Evolutionary conservation across 768 basidiomycete genomes (phyloP).

Genomic region (Collybia nuda): DNA sequence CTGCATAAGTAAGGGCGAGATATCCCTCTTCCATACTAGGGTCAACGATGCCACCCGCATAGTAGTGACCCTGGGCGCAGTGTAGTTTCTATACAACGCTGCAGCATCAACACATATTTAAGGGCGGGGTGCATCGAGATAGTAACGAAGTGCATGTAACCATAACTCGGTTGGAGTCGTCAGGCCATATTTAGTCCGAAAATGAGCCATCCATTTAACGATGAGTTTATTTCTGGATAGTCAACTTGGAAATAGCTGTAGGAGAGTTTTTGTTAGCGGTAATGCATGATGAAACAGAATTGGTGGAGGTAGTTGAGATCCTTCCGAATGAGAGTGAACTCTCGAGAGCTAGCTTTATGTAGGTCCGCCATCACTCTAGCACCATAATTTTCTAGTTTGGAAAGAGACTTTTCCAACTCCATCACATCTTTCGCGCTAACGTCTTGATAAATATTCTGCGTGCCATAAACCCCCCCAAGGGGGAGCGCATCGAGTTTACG

Average conservation of each 20-base stretch:
- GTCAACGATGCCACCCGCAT: constrained; percentile 10
- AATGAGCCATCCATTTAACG: constrained; percentile 12
- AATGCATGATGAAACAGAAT: constrained; percentile 30
- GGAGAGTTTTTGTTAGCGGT: constrained; percentile 14
- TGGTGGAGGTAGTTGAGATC: constrained; percentile 21
- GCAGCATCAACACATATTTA: neutral
- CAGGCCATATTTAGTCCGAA: neutral
- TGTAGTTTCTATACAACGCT: neutral
- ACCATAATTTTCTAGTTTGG: constrained; percentile 22
- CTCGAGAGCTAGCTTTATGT: constrained; percentile 6
- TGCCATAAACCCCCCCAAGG: constrained; percentile 16
- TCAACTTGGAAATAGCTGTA: constrained; percentile 19
- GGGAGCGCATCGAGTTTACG: constrained; percentile 8
- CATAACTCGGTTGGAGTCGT: neutral
- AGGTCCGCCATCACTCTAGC: constrained; percentile 11
- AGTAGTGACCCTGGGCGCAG: neutral
- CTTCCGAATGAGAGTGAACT: constrained; percentile 13
- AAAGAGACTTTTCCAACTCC: constrained; percentile 23
- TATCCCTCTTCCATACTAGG: constrained; percentile 2
- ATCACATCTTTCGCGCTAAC: constrained; percentile 16
- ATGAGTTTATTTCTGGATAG: constrained; percentile 13
- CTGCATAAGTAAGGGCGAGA: constrained; percentile 17
- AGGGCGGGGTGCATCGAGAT: too few species aligned
- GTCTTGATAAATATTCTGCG: constrained; percentile 13
- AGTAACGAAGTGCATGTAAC: neutral